Conservation (phyloP, 2,329 filamentous ascomycete genomes). For the Penicillium sp. region DNA sequence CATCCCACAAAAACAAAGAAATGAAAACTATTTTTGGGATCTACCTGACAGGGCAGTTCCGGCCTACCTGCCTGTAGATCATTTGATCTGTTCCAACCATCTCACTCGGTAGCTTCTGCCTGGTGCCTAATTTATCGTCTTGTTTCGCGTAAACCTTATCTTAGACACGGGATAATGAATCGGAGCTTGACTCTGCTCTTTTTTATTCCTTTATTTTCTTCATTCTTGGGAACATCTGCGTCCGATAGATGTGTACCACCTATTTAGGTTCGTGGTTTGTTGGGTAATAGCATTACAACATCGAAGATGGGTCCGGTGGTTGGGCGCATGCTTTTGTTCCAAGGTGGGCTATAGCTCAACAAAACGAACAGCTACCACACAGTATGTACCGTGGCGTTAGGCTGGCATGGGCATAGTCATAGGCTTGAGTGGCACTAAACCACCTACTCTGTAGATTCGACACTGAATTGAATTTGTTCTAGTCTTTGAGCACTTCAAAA, state of each 20-base stretch:
- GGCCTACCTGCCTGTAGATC: not conserved
- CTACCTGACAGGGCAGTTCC: not conserved
- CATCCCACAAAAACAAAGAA: not conserved
- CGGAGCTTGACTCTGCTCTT: no score
- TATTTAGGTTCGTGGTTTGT: not conserved
- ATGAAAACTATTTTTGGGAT: not conserved
- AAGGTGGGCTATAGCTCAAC: not conserved
- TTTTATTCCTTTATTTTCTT: not conserved
- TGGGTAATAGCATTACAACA: not conserved
- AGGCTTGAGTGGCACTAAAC: not conserved
- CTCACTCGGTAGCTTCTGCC: not conserved
- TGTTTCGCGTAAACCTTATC: not conserved
- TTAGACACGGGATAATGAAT: not conserved
- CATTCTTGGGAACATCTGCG: not conserved
- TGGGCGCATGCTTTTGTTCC: no score
- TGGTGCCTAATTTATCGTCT: not conserved
- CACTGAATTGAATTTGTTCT: not conserved
- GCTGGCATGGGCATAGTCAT: not conserved
- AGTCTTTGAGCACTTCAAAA: not conserved
- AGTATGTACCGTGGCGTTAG: not conserved
- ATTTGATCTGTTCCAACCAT: not conserved
- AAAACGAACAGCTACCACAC: not conserved
- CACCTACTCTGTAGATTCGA: no score
- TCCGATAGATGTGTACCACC: not conserved
- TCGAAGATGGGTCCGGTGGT: not conserved